Evolutionary conservation across 352 stramenopile genomes (phyloP).

Genomic region (Pilasporangium apinafurcum): DNA sequence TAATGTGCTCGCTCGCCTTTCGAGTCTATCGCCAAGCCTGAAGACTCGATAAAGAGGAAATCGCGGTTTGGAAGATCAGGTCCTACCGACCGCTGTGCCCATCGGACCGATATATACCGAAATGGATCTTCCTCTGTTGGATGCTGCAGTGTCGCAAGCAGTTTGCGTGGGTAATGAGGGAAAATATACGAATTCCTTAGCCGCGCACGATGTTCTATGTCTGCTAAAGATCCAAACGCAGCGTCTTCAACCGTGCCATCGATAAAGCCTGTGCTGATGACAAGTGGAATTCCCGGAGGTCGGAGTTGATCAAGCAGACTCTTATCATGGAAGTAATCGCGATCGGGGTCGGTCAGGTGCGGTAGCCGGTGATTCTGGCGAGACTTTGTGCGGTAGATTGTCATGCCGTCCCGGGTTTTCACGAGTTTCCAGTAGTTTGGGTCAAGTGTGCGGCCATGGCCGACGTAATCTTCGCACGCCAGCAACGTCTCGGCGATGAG

Average conservation of each 20-base stretch:
- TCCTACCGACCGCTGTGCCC: slow-evolving; percentile 35
- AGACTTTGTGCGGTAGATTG: slow-evolving; percentile 20
- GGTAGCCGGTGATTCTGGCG: no score
- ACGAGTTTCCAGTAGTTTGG: slow-evolving; percentile 26
- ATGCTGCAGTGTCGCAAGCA: slow-evolving; percentile 28
- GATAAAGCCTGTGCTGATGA: slow-evolving; percentile 29
- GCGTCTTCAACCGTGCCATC: slow-evolving; percentile 47
- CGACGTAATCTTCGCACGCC: slow-evolving; percentile 27
- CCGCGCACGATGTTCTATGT: slow-evolving; percentile 31
- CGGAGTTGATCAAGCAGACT: no score
- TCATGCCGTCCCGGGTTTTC: slow-evolving; percentile 25
- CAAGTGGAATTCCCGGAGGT: slow-evolving; percentile 12
- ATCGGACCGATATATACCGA: slow-evolving; percentile 44
- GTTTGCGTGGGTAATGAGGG: slow-evolving; percentile 19
- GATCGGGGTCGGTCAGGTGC: no score
- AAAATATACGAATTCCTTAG: slow-evolving; percentile 34
- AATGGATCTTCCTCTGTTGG: slow-evolving; percentile 28
- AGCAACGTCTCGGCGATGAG: slow-evolving; percentile 35
- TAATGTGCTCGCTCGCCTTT: slow-evolving; percentile 27
- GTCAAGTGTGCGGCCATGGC: slow-evolving; percentile 12
- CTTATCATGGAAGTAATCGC: no score
- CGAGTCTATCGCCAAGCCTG: slow-evolving; percentile 26
- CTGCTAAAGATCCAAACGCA: slow-evolving; percentile 36
- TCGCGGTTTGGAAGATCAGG: slow-evolving; percentile 21
- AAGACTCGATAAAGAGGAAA: slow-evolving; percentile 38